Evolutionary conservation across 495 filamentous ascomycete species (phyloP), one percentile per base, ranked within the genome.

Genomic region (Penicillium simplicissimum): DNA sequence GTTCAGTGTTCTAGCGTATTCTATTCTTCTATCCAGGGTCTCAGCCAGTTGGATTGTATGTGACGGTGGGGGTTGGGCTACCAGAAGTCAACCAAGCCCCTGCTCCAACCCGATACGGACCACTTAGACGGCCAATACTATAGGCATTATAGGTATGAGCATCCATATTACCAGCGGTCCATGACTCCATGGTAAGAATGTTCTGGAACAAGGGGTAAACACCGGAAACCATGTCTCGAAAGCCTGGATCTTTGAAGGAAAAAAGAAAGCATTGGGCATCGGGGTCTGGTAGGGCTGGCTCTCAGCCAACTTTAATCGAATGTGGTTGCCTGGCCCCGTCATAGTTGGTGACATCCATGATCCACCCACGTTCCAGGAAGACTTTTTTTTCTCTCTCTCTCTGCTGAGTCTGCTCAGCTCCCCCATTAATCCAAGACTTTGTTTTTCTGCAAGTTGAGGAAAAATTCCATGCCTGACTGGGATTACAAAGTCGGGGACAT

Each of bases 241-340:
- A 43, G 17, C 40, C 19, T 21, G 40, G 40, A 43, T 8, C 42
- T 23, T 21, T 19, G 0, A 42, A 14, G 37, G 5, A 15, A 38
- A 15, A 38, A 14, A 14, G 0, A 2, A 38, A 15, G 15, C 11
- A 38, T n/a, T 42, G 8, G 10, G 38, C n/a, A 17, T 17, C n/a
- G 15, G 38, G 15, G 38, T 17, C 15, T 42, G 38, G 19, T 45
- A 23, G 42, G 42, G 42, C 42, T 21, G 42, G 7, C 42, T 45
- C 9, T n/a, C 17, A 23, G 19, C 17, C 9, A 45, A 45, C 17
- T 45, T 11, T 45, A 23, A 23, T 45, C 19, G 42, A 45, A 45
- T 45, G 42, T 45, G 42, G 42, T 45, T 45, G 42, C 42, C 42
- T 45, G 42, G 42, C 42, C 40, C 13, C 42, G 42, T 45, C 42